Percentiles rank a stretch among this genome's conserved stretches.
These are phyloP conservation scores for Penicillium sp. DNA, from an alignment of 2,329 filamentous ascomycete genomes.

Conservation along the genomic window DNA sequence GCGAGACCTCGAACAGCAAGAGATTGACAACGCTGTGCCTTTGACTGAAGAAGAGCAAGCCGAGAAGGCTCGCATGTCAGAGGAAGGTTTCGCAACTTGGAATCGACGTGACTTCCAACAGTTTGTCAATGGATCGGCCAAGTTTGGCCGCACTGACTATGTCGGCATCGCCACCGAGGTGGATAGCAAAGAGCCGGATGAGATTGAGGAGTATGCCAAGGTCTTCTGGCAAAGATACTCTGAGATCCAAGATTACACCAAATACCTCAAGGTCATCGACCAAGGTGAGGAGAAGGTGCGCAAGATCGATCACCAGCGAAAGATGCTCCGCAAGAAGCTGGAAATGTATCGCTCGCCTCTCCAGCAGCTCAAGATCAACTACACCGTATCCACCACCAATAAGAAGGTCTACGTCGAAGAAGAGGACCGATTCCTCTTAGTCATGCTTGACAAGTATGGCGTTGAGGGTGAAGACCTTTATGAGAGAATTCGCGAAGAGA, in stretches of 20 bases:
- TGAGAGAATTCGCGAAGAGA: constrained; percentile 95
- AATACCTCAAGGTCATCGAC: constrained; percentile 86
- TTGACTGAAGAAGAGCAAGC: constrained; percentile 86
- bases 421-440: constrained; percentile 91
- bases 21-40: constrained; percentile 88
- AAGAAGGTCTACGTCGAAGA: constrained; percentile 99
- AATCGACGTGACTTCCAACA: constrained; percentile 98
- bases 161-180: constrained; percentile 84
- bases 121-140: constrained; percentile 92
- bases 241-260: constrained; percentile 84
- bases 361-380: constrained; percentile 98
- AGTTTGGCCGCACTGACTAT: constrained; percentile 85
- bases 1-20: constrained; percentile 80
- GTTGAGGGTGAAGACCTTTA: constrained; percentile 89
- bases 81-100: constrained; percentile 90
- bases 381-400: constrained; percentile 97
- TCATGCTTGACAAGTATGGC: constrained; percentile 88
- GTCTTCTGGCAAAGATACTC: constrained; percentile 96
- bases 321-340: constrained; percentile 94
- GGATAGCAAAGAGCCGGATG: constrained; percentile 81
- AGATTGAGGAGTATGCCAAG: constrained; percentile 89
- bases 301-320: constrained; percentile 87
- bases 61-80: constrained; percentile 79
- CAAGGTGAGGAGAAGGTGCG: constrained; percentile 87
- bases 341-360: constrained; percentile 94